Percentiles rank a stretch among this genome's conserved stretches.
These are phyloP conservation scores for Diutina sp. DNA, from an alignment of 1,139 yeast species.

Conservation along the genomic window DNA sequence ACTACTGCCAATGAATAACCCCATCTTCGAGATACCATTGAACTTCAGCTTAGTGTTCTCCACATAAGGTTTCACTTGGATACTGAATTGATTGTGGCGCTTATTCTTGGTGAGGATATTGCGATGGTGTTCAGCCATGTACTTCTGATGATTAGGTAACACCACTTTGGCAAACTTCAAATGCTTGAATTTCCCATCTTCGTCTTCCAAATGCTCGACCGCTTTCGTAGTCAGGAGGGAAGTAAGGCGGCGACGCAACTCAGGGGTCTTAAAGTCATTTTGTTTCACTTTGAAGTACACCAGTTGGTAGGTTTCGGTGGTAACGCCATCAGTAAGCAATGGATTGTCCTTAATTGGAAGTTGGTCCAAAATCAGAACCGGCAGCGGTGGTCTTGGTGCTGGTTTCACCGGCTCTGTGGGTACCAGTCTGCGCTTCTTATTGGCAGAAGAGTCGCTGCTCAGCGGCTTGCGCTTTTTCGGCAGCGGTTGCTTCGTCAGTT, in stretches of 20 bases:
- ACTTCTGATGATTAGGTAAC: constrained; percentile 22
- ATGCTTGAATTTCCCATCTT: constrained; percentile 10
- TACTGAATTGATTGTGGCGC: constrained; percentile 13
- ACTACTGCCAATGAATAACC: constrained; percentile 37
- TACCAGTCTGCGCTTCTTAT: neutral
- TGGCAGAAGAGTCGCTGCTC: neutral
- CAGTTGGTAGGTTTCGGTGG: constrained; percentile 38
- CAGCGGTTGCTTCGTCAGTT: neutral
- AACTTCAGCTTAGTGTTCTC: constrained; percentile 53
- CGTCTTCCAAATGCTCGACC: neutral
- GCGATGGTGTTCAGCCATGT: constrained; percentile 12
- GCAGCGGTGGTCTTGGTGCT: neutral
- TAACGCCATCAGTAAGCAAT: constrained; percentile 24
- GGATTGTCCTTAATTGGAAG: constrained; percentile 17
- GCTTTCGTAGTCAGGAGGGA: neutral
- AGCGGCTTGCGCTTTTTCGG: constrained; percentile 1
- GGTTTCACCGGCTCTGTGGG: neutral
- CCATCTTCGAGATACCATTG: constrained; percentile 60
- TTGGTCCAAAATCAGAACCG: neutral
- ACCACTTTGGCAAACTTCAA: constrained; percentile 19
- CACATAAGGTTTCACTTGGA: constrained; percentile 32
- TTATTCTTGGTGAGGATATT: constrained; percentile 13
- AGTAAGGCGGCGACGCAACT: constrained; percentile 10
- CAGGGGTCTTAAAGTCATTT: constrained; percentile 35
- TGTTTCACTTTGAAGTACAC: constrained; percentile 32